Conservation (phyloP, 768 basidiomycete genomes). For the Baorangia bicolor region DNA sequence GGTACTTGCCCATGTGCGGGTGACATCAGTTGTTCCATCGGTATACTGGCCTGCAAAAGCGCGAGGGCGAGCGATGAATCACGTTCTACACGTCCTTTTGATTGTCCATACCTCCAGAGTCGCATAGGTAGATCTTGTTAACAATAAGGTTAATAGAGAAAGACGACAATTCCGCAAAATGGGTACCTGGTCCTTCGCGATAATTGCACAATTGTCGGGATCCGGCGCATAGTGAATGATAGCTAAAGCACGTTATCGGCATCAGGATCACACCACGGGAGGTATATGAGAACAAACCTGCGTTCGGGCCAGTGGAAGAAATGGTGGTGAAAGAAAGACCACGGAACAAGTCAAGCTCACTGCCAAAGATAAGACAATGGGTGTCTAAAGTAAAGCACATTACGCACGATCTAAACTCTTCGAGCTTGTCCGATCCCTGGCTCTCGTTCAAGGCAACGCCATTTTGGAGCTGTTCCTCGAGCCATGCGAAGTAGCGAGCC, state of each 20-base stretch:
- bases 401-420: constrained; percentile 79
- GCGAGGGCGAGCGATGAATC: neutral
- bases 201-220: constrained; percentile 64
- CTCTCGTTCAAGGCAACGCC: constrained; percentile 71
- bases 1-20: constrained; percentile 73
- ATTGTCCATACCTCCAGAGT: constrained; percentile 68
- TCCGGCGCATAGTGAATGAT: constrained; percentile 94
- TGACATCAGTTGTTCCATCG: constrained; percentile 96
- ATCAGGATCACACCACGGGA: neutral
- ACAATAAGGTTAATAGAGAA: constrained; percentile 37
- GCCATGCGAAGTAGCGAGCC: constrained; percentile 89
- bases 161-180: neutral
- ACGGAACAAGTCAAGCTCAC: constrained; percentile 75
- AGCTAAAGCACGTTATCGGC: constrained; percentile 41
- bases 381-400: neutral
- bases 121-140: constrained; percentile 68
- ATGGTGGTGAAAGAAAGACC: constrained; percentile 93
- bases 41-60: constrained; percentile 63
- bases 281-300: constrained; percentile 48
- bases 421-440: constrained; percentile 75
- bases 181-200: constrained; percentile 70
- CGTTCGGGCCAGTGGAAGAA: constrained; percentile 90
- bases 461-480: constrained; percentile 75
- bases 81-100: neutral
- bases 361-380: constrained; percentile 28